phyloP scores from a whole-genome alignment of 2,329 filamentous ascomycete species.

The Simplicillium sp. region DNA sequence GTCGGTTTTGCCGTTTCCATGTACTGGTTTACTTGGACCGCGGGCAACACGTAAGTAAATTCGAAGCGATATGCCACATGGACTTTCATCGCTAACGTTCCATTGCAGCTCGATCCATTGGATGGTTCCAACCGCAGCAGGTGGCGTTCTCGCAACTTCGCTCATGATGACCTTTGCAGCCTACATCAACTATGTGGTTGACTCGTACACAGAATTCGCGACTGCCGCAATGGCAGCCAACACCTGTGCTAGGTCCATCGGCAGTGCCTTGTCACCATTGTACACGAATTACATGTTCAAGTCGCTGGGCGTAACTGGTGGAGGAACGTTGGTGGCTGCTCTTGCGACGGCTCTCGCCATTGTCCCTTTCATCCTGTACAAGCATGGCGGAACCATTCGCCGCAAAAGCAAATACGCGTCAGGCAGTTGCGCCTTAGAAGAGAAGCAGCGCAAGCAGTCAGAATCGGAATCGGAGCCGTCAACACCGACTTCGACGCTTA shows the following conservation, averaged over 20 bases:
- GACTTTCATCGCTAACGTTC: background rate
- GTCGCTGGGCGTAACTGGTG: background rate
- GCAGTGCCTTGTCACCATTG: background rate
- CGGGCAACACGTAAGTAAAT: background rate
- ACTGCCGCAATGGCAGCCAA: background rate
- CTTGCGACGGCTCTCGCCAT: background rate
- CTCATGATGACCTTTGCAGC: background rate
- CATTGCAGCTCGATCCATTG: background rate
- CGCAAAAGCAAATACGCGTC: background rate
- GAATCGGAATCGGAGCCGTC: too few species aligned
- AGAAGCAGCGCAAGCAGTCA: too few species aligned
- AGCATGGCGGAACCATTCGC: background rate
- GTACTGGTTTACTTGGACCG: constrained; percentile 41
- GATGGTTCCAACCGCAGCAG: background rate
- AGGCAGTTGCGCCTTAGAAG: background rate
- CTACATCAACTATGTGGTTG: background rate
- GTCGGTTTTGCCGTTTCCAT: constrained; percentile 6
- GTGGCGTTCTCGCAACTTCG: background rate
- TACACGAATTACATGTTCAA: background rate
- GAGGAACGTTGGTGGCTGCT: background rate
- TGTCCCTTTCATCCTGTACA: background rate
- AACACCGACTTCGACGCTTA: too few species aligned
- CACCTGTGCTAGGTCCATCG: background rate
- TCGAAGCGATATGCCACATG: background rate
- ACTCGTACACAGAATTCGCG: background rate